Evolutionary conservation across 192 early-diverging fungal species (phyloP).

Genomic region (Rhizophagus sp.): DNA sequence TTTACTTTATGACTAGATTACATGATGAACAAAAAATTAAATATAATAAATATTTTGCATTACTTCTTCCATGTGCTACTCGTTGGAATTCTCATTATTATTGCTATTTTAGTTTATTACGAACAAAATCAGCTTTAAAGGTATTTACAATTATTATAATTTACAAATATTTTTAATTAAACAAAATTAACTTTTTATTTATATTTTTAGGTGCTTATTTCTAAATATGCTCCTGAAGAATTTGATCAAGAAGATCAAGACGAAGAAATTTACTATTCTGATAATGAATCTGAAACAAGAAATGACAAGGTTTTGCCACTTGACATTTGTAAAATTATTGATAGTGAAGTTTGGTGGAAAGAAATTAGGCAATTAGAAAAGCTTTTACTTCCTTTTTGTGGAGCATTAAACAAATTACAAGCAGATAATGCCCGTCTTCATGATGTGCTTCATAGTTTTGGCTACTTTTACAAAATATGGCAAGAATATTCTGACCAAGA

Average conservation of each 20-base stretch:
- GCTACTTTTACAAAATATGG: not conserved
- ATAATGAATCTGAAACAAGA: not conserved
- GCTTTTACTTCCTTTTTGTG: not conserved
- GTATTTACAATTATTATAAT: not conserved
- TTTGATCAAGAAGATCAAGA: not conserved
- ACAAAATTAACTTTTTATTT: not conserved
- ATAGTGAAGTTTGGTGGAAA: too few relatives aligned
- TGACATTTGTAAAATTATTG: too few relatives aligned
- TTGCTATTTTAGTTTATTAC: not conserved
- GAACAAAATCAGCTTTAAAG: not conserved
- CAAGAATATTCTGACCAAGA: not conserved
- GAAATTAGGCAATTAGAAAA: not conserved
- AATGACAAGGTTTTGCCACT: too few relatives aligned
- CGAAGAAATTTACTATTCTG: not conserved
- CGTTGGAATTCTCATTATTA: not conserved
- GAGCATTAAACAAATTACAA: not conserved
- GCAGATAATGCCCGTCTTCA: not conserved
- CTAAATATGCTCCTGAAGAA: not conserved
- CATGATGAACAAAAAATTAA: not conserved
- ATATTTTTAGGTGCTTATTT: not conserved
- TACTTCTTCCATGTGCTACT: not conserved
- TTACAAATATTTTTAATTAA: not conserved
- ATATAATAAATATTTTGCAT: not conserved
- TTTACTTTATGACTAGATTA: not conserved
- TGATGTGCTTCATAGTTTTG: not conserved